A percentile compares a stretch with the other conserved stretches of the same genome.
Conservation (phyloP, 73 alveolate genomes). For the Breviolum minutum region DNA sequence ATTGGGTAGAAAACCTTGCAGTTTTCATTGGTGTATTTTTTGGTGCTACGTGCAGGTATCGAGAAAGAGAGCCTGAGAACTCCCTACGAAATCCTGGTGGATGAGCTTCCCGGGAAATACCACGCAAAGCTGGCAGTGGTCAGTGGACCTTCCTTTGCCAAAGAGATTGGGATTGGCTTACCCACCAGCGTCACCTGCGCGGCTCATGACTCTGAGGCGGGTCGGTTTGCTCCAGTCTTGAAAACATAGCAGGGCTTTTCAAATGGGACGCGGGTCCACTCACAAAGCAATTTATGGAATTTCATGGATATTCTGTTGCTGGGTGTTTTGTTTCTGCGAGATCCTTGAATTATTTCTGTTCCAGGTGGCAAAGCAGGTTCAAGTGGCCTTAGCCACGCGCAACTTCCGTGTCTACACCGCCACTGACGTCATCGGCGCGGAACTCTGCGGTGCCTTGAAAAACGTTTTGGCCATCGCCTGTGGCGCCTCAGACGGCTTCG, state of each 20-base stretch:
- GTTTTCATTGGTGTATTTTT: neutral
- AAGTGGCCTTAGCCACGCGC: conserved; percentile 95
- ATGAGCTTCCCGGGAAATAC: conserved; percentile 95
- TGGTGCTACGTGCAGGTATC: neutral
- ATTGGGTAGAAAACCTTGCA: too few relatives aligned
- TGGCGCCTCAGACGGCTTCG: conserved; percentile 97
- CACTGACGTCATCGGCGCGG: conserved; percentile 96
- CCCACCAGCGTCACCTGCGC: conserved; percentile 94
- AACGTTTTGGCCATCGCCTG: conserved; percentile 96
- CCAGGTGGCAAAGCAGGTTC: conserved; percentile 91
- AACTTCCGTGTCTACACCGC: conserved; percentile 96
- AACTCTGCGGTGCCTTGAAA: conserved; percentile 96
- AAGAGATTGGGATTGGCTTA: conserved; percentile 95
- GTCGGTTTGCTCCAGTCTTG: neutral
- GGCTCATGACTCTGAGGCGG: conserved; percentile 94
- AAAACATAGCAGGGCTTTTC: too few relatives aligned
- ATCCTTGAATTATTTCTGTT: too few relatives aligned
- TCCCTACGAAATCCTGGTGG: conserved; percentile 81
- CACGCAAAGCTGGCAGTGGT: conserved; percentile 96
- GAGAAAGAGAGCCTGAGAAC: conserved; percentile 94
- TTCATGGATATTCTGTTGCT: too few relatives aligned
- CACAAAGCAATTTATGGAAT: too few relatives aligned
- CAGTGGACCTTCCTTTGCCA: conserved; percentile 97
- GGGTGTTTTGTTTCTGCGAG: too few relatives aligned
- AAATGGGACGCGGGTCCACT: too few relatives aligned